Percentiles rank a stretch among this genome's conserved stretches.
These are phyloP conservation scores for Dimocarpus longan DNA, from an alignment of 345 rosid species.

Conservation along the genomic window DNA sequence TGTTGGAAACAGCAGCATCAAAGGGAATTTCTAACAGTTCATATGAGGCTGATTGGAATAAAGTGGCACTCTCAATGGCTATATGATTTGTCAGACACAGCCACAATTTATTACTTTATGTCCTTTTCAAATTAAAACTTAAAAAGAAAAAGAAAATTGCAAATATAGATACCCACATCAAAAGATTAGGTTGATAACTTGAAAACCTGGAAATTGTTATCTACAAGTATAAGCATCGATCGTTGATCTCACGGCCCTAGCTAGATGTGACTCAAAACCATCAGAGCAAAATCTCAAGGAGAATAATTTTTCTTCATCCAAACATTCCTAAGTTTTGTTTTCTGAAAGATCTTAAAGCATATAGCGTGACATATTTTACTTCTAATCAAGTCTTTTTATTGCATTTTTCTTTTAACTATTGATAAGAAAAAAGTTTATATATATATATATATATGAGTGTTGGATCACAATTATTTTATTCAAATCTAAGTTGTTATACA, in stretches of 20 bases:
- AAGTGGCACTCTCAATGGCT: slow-evolving; percentile 26
- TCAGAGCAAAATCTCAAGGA: not conserved
- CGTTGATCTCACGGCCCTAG: slow-evolving; percentile 32
- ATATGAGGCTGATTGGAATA: slow-evolving; percentile 28
- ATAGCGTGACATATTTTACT: too few species aligned
- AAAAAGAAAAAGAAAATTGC: not conserved
- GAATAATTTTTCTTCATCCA: not conserved
- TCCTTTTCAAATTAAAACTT: slow-evolving; percentile 35
- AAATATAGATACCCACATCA: slow-evolving; percentile 27
- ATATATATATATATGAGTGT: too few species aligned
- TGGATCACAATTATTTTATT: too few species aligned
- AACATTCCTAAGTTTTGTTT: too few species aligned
- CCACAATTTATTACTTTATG: slow-evolving; percentile 35
- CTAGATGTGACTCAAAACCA: slow-evolving; percentile 39
- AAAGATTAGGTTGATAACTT: slow-evolving; percentile 68
- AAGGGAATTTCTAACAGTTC: slow-evolving; percentile 31
- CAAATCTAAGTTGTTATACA: too few species aligned
- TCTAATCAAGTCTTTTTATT: not conserved
- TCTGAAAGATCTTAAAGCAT: too few species aligned
- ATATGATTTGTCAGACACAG: slow-evolving; percentile 26
- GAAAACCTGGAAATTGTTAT: slow-evolving; percentile 64
- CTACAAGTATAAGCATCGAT: slow-evolving; percentile 71
- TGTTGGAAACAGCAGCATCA: slow-evolving; percentile 22
- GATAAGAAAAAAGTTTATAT: too few species aligned
- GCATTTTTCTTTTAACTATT: not conserved